A percentile compares a stretch with the other conserved stretches of the same genome.
Evolutionary conservation across 2,329 filamentous ascomycete species (phyloP).

Genomic region (Talaromyces sp.): DNA sequence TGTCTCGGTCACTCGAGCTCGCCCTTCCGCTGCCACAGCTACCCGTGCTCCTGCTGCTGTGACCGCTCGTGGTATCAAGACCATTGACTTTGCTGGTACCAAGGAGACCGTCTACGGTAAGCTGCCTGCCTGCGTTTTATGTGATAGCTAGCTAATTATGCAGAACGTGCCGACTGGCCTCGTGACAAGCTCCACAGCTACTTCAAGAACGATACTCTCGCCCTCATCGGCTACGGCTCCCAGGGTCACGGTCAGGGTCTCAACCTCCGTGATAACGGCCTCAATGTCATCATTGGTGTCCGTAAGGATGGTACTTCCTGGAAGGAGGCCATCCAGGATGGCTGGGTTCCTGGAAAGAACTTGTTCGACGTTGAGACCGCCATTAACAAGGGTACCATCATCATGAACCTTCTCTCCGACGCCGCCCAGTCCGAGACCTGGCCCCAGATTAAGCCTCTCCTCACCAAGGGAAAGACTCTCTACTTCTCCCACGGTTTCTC

Average conservation of each 20-base stretch:
- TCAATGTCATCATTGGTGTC: slow-evolving; percentile 98
- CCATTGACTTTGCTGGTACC: slow-evolving; percentile 93
- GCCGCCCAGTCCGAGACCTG: slow-evolving; percentile 98
- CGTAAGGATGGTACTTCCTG: slow-evolving; percentile 97
- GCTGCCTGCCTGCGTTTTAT: neutral
- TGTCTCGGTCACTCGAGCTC: slow-evolving; percentile 51
- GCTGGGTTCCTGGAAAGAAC: slow-evolving; percentile 98
- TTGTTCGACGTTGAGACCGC: slow-evolving; percentile 97
- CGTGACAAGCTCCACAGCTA: slow-evolving; percentile 98
- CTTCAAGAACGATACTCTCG: slow-evolving; percentile 99
- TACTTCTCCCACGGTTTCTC: slow-evolving; percentile 99
- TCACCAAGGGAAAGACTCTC: slow-evolving; percentile 99
- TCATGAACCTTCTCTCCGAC: slow-evolving; percentile 99
- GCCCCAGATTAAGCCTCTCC: slow-evolving; percentile 95
- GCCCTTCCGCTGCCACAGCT: slow-evolving; percentile 49
- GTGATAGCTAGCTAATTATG: slow-evolving; percentile 34
- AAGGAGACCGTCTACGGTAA: slow-evolving; percentile 80
- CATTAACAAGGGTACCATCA: slow-evolving; percentile 84
- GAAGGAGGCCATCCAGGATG: slow-evolving; percentile 95
- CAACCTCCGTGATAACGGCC: slow-evolving; percentile 98
- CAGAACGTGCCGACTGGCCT: slow-evolving; percentile 95
- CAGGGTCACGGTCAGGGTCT: slow-evolving; percentile 99
- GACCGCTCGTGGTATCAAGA: slow-evolving; percentile 78
- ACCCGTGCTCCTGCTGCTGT: slow-evolving; percentile 49
- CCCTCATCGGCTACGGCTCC: slow-evolving; percentile 96